Evolutionary conservation across 257 asterid genomes (phyloP), one percentile per base, ranked within the genome.

Genomic region (Lycium ferocissimum): DNA sequence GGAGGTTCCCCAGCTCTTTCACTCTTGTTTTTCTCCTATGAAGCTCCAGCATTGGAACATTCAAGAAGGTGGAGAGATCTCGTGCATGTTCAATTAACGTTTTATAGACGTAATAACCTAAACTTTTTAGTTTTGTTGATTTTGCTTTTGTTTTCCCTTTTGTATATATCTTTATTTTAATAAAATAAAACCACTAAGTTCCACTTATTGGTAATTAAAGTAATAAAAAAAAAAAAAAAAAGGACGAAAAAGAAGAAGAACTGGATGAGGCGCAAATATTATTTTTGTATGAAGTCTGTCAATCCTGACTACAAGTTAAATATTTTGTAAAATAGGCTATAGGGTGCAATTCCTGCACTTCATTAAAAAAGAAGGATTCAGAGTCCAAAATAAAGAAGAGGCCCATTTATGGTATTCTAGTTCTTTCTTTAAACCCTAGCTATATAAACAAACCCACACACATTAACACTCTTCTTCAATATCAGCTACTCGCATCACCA

Each of bases 381-480:
- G 63, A 4, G 53, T 76, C 40, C 22, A 62, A 33, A 40, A 81
- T 4, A 66, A 45, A 20, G 43, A 59, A 82, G 22, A 81, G 78
- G 78, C 47, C 70, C 84, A 49, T 22, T 63, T 63, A 61, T 4
- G 47, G 47, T 40, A 13, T 62, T 20, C 1, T 78, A 10, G n/a
- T 7, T 9, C 11, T 62, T 81, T 11, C 78, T 4, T 11, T 7
- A 70, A 82, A 43, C 84, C 84, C 84, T 63, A 82, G 10, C 59
- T 62, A 82, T 82, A 82, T 82, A 82, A 51, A 10, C 78, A 47
- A 82, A 78, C 13, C 49, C 8, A 17, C 1, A n/a, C 17, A 9
- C 15, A 2, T 6, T 70, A 2, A 9, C 9, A 26, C 18, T 43
- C 35, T 82, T 35, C 20, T 7, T 73, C 35, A 45, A 3, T 26